Conservation (phyloP, 345 rosid species). For the Excoecaria cochinchinensis region DNA sequence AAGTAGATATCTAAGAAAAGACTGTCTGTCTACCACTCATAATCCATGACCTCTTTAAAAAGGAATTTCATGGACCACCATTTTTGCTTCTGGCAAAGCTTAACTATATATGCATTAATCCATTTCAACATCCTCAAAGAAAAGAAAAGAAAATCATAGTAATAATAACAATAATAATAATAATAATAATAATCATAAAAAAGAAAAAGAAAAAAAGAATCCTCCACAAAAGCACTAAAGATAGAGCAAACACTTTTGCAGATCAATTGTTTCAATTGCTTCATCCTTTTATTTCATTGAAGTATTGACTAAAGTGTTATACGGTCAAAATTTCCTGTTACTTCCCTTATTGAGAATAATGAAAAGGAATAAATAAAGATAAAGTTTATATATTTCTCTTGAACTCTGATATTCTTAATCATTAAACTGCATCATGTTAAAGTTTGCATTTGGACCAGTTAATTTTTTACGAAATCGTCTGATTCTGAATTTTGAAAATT, state of each 20-base stretch:
- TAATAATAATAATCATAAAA: not conserved
- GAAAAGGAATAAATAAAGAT: not conserved
- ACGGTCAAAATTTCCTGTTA: constrained; percentile 25
- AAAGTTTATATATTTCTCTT: not conserved
- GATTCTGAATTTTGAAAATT: no score
- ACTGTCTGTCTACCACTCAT: constrained; percentile 41
- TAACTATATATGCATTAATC: constrained; percentile 4
- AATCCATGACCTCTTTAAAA: constrained; percentile 31
- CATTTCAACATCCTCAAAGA: constrained; percentile 13
- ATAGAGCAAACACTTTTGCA: constrained; percentile 27
- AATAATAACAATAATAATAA: no score
- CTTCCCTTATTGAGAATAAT: not conserved
- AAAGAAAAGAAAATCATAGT: not conserved
- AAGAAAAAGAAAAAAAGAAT: constrained; percentile 11
- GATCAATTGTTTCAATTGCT: constrained; percentile 16
- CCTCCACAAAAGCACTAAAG: constrained; percentile 33
- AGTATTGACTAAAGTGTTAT: constrained; percentile 17
- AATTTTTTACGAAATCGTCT: no score
- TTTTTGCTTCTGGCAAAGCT: constrained; percentile 16
- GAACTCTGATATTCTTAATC: not conserved
- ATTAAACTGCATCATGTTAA: not conserved
- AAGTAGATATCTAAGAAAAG: constrained; percentile 44
- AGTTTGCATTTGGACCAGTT: no score
- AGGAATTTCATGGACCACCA: constrained; percentile 48
- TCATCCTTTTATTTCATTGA: constrained; percentile 23